Evolutionary conservation across 805 yeast genomes (phyloP).

Genomic region (Yarrowia keelungensis): DNA sequence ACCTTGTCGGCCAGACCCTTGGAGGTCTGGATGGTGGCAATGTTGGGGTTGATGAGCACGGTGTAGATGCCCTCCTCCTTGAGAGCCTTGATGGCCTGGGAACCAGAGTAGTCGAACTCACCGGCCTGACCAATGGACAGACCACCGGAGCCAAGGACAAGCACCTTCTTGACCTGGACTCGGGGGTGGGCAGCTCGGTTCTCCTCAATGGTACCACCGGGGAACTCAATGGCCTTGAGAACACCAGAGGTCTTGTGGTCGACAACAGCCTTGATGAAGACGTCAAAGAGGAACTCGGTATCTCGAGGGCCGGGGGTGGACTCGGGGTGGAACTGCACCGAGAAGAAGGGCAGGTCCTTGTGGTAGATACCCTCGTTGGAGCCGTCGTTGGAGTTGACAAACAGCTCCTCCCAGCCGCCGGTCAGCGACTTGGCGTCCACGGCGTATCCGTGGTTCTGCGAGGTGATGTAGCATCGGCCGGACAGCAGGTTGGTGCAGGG

Average conservation of each 20-base stretch:
- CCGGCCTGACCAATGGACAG: conserved; percentile 99
- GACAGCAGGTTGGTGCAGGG: conserved; percentile 90
- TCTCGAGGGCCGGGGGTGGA: conserved; percentile 99
- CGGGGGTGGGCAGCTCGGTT: conserved; percentile 78
- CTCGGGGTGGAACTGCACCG: conserved; percentile 99
- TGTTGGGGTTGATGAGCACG: conserved; percentile 93
- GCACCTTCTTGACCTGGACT: conserved; percentile 85
- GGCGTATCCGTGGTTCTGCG: conserved; percentile 98
- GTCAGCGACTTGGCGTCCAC: conserved; percentile 82
- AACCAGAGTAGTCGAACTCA: conserved; percentile 98
- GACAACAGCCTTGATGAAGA: conserved; percentile 80
- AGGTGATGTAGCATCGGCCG: conserved; percentile 97
- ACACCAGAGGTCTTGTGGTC: conserved; percentile 57
- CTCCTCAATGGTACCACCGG: conserved; percentile 82
- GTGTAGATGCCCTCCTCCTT: conserved; percentile 98
- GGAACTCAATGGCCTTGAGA: conserved; percentile 80
- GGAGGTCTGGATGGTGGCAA: conserved; percentile 98
- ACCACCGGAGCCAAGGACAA: conserved; percentile 97
- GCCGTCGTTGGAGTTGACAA: conserved; percentile 94
- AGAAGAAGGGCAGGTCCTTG: conserved; percentile 84
- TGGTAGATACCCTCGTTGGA: conserved; percentile 99
- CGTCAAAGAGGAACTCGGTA: conserved; percentile 95
- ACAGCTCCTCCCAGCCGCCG: conserved; percentile 89
- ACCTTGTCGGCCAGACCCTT: conserved; percentile 98
- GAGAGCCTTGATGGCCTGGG: conserved; percentile 98